Evolutionary conservation across 2,329 filamentous ascomycete genomes (phyloP).

Genomic region (Stachybotrys chlorohalonatus): DNA sequence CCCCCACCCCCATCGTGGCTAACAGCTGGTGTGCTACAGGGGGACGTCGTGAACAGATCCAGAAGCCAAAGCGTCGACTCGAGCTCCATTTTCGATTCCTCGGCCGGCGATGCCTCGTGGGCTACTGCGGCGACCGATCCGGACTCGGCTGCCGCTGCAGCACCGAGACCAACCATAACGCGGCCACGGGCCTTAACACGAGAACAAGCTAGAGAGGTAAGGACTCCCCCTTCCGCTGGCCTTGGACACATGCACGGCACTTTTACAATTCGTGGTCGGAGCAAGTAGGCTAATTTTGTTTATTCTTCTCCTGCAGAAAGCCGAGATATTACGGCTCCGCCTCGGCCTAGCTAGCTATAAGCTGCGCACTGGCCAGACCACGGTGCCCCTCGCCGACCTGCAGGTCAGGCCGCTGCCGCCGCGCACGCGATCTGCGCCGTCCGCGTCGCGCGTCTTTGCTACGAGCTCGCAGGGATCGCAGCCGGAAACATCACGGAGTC

Average conservation of each 20-base stretch:
- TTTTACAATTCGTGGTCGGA: not conserved
- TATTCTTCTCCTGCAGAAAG: slow-evolving; percentile 35
- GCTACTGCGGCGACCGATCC: slow-evolving; percentile 41
- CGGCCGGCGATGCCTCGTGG: slow-evolving; percentile 37
- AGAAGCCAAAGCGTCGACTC: slow-evolving; percentile 29
- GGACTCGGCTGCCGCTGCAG: slow-evolving; percentile 16
- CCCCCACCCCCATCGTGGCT: slow-evolving; percentile 4
- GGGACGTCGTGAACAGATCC: slow-evolving; percentile 9
- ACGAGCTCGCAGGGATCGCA: not conserved
- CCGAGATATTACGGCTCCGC: slow-evolving; percentile 57
- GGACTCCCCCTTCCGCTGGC: slow-evolving; percentile 1
- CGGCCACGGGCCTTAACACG: slow-evolving; percentile 30
- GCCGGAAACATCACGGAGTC: not conserved
- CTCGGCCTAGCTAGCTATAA: slow-evolving; percentile 67
- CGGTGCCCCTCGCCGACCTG: slow-evolving; percentile 54
- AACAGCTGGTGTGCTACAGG: slow-evolving; percentile 5
- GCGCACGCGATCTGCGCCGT: slow-evolving; percentile 2
- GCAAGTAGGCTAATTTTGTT: too few species aligned
- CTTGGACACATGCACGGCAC: not conserved
- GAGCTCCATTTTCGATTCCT: slow-evolving; percentile 42
- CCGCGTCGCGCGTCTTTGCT: not conserved
- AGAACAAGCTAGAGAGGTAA: slow-evolving; percentile 44
- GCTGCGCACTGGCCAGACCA: slow-evolving; percentile 61
- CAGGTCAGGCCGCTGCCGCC: slow-evolving; percentile 26
- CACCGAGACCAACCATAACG: slow-evolving; percentile 4